Evolutionary conservation across 1,284 basidiomycete genomes (phyloP), one percentile per base, ranked within the genome.

Genomic region (Abortiporus biennis): DNA sequence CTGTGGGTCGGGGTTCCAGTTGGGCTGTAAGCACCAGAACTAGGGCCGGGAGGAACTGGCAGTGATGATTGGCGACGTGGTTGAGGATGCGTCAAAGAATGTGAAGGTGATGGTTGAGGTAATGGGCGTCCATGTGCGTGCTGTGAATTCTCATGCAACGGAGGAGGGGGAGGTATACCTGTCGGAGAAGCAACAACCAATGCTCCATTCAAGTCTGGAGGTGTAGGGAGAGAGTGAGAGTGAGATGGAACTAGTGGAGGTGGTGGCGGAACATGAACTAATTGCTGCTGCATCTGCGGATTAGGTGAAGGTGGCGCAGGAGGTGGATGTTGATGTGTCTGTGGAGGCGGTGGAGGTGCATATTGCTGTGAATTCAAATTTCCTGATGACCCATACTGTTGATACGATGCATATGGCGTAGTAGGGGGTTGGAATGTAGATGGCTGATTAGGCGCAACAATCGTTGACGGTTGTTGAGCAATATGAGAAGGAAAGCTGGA

Each of bases 101-200:
- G 13, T 29, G 41, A 27, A n/a, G n/a, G n/a, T n/a, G 51, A 48
- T 4, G 54, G 56, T 43, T 63, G 68, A 20, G 81, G 80, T 9
- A 84, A 59, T 15, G 80, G 81, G 38, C 80, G 49, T 36, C 61
- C 56, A 22, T 62, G 63, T 33, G 55, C 57, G 29, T 59, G 44
- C 54, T 58, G 55, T 21, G 56, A 64, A 40, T 51, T 63, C 36
- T 56, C 64, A 13, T 58, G 65, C 38, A 57, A 53, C 29, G 62
- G 58, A 12, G 59, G 53, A 5, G 61, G 57, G 2, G 59, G 54
- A 3, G 62, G 56, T 12, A 59, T 45, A 25, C 56, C 38, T 44
- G 67, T 67, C 44, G 64, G 67, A 13, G 67, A 53, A 47, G 42
- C n/a, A 53, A 45, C 25, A 42, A 17, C 36, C 17, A 22, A 27